Conservation (phyloP, 73 alveolate species). For the Tetrahymena borealis region DNA sequence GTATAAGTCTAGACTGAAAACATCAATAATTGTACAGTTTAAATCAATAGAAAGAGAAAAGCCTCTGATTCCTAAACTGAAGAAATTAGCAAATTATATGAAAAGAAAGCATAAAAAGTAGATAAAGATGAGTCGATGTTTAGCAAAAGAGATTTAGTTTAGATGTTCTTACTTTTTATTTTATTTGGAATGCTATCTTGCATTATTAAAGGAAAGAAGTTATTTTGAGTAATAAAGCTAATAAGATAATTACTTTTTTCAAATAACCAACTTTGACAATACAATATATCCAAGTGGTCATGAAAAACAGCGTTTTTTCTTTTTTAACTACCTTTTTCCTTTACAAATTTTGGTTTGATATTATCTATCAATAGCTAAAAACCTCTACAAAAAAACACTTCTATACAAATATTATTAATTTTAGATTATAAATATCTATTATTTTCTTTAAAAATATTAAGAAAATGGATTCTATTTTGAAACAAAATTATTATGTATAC, state of each 20-base stretch:
- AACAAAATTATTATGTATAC: too few species aligned
- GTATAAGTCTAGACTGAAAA: not conserved
- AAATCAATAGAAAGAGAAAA: not conserved
- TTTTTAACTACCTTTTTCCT: too few species aligned
- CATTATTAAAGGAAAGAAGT: not conserved
- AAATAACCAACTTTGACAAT: too few species aligned
- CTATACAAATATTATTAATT: too few species aligned
- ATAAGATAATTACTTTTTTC: not conserved
- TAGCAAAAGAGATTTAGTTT: not conserved
- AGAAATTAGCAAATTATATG: not conserved
- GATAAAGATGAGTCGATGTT: not conserved
- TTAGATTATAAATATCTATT: too few species aligned
- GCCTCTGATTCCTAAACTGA: not conserved
- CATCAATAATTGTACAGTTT: not conserved
- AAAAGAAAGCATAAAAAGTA: not conserved
- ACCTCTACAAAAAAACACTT: too few species aligned
- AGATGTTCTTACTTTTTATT: not conserved
- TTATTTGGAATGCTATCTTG: not conserved
- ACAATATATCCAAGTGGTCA: too few species aligned
- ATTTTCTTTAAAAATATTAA: too few species aligned
- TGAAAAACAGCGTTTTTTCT: too few species aligned
- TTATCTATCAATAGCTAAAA: too few species aligned
- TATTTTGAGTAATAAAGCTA: not conserved
- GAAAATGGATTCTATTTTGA: too few species aligned
- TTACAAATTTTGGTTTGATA: too few species aligned